Evolutionary conservation across 2,329 filamentous ascomycete species (phyloP).

Genomic region (Penicillium sp.): DNA sequence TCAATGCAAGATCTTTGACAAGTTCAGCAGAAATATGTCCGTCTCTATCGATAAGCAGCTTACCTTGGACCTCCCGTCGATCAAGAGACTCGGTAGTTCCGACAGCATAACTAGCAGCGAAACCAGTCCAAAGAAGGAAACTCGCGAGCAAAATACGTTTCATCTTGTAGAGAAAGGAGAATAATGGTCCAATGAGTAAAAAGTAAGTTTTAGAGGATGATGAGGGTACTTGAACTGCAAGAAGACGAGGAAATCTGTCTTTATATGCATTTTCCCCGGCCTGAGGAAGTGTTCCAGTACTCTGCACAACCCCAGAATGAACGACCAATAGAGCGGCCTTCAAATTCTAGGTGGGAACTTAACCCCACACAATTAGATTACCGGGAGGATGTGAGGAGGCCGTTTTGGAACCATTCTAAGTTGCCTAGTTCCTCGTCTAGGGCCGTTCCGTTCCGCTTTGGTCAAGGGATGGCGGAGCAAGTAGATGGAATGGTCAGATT

Average conservation of each 20-base stretch:
- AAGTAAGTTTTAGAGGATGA: neutral
- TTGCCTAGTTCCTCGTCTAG: neutral
- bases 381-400: neutral
- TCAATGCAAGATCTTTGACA: neutral
- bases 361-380: neutral
- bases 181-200: neutral
- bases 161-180: neutral
- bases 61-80: neutral
- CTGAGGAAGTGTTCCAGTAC: neutral
- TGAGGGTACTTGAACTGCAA: neutral
- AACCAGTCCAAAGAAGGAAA: neutral
- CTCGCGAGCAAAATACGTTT: constrained; percentile 1
- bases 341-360: neutral
- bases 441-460: neutral
- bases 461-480: constrained; percentile 2
- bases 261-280: neutral
- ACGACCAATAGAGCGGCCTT: neutral
- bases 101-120: constrained; percentile 3
- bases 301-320: neutral
- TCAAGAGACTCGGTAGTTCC: neutral
- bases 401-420: neutral
- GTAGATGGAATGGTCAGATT: neutral
- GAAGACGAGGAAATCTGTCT: neutral
- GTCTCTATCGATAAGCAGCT: neutral
- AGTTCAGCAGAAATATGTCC: no score